Evolutionary conservation across 345 rosid genomes (phyloP).

Genomic region (Acer negundo): DNA sequence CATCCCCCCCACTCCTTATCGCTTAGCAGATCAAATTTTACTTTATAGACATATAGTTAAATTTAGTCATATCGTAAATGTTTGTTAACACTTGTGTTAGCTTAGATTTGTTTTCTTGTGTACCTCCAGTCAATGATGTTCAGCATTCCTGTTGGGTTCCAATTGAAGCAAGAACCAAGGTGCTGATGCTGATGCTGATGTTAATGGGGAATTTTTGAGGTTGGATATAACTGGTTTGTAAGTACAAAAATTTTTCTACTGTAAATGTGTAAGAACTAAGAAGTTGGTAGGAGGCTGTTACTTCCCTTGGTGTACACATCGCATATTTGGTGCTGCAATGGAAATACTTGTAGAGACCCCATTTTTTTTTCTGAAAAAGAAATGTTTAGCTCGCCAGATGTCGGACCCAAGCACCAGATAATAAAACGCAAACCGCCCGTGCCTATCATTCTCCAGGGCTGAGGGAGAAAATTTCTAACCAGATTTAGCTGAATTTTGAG

Average conservation of each 20-base stretch:
- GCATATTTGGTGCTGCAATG: constrained; percentile 33
- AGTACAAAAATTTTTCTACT: constrained; percentile 33
- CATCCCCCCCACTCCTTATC: neutral
- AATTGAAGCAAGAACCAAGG: constrained; percentile 89
- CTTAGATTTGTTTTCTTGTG: constrained; percentile 9
- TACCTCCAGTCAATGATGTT: constrained; percentile 53
- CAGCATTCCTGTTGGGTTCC: constrained; percentile 52
- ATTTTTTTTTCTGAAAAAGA: constrained; percentile 48
- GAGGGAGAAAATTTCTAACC: constrained; percentile 32
- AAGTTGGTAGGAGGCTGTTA: constrained; percentile 38
- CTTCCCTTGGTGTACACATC: constrained; percentile 23
- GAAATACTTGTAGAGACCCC: constrained; percentile 40
- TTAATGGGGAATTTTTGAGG: constrained; percentile 19
- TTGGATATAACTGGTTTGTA: constrained; percentile 37
- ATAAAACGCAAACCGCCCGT: constrained; percentile 20
- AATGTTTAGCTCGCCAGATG: constrained; percentile 27
- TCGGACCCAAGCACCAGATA: constrained; percentile 32
- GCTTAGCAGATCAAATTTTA: neutral
- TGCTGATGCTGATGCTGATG: constrained; percentile 73
- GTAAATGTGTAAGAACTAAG: constrained; percentile 54
- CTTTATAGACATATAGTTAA: neutral
- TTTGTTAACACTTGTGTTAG: neutral
- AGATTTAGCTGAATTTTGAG: constrained; percentile 33
- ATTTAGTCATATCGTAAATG: neutral
- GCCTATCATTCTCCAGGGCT: constrained; percentile 16